phyloP scores from a whole-genome alignment of 1,284 basidiomycete genomes.

The Cronartium quercuum region DNA sequence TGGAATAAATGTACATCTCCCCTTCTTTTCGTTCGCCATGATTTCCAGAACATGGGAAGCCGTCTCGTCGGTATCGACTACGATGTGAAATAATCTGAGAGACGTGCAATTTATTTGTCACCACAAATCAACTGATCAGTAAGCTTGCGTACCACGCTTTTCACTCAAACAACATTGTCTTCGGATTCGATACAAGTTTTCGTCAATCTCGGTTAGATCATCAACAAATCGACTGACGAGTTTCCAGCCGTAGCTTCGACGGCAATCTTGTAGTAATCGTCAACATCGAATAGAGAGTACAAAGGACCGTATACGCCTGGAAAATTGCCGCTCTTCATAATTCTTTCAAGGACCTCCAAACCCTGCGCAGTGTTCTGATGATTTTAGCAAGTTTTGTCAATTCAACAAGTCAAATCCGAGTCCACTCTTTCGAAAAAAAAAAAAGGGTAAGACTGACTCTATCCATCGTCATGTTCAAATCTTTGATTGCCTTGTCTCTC shows the following conservation, averaged over 20 bases:
- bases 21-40: constrained; percentile 85
- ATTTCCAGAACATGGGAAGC: constrained; percentile 78
- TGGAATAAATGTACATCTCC: constrained; percentile 96
- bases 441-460: constrained; percentile 57
- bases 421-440: background rate
- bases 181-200: background rate
- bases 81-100: constrained; percentile 84
- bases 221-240: constrained; percentile 25
- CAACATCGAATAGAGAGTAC: constrained; percentile 85
- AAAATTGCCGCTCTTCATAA: constrained; percentile 66
- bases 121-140: no score
- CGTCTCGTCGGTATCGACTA: constrained; percentile 91
- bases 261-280: constrained; percentile 87
- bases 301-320: constrained; percentile 81
- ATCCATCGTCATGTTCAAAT: constrained; percentile 86
- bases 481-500: constrained; percentile 69
- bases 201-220: background rate
- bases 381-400: background rate
- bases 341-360: constrained; percentile 72
- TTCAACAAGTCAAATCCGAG: background rate
- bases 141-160: no score
- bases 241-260: constrained; percentile 91
- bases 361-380: constrained; percentile 79
- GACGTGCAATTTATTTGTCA: background rate
- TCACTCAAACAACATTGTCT: background rate